phyloP scores from a whole-genome alignment of 1,284 basidiomycete species.

The Prillingera fragicola region DNA sequence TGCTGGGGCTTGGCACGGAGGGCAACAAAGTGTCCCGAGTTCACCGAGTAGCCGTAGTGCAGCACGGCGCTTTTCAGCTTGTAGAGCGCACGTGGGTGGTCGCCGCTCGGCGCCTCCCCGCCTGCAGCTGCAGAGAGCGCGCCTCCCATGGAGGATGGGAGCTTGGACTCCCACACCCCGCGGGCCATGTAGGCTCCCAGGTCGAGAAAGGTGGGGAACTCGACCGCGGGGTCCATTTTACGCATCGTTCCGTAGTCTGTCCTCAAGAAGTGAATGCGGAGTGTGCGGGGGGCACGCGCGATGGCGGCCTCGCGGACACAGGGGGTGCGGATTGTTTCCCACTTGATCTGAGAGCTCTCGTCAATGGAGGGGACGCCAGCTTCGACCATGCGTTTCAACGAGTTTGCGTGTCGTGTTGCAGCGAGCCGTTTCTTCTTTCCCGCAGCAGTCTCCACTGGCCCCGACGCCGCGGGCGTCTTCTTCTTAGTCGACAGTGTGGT shows the following conservation, averaged over 20 bases:
- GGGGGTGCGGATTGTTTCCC: constrained; percentile 34
- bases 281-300: constrained; percentile 67
- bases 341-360: constrained; percentile 25
- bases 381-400: constrained; percentile 61
- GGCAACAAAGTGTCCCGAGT: constrained; percentile 85
- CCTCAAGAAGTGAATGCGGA: constrained; percentile 80
- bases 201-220: constrained; percentile 79
- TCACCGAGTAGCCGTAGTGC: constrained; percentile 76
- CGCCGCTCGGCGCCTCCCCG: not conserved
- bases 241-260: constrained; percentile 73
- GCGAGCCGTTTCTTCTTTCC: constrained; percentile 59
- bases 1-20: constrained; percentile 67
- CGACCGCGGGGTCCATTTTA: no score
- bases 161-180: constrained; percentile 42
- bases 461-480: constrained; percentile 10
- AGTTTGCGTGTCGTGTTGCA: constrained; percentile 60
- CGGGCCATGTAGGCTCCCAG: constrained; percentile 61
- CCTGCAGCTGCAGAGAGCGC: not conserved
- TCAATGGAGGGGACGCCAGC: constrained; percentile 14
- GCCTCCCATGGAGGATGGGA: constrained; percentile 11
- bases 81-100: constrained; percentile 63
- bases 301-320: constrained; percentile 35
- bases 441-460: not conserved
- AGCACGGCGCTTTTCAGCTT: constrained; percentile 75
- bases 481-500: constrained; percentile 3